These are phyloP conservation scores for Sequoiadendron giganteum DNA, from an alignment of 75 land plant species.

Conservation along the genomic window DNA sequence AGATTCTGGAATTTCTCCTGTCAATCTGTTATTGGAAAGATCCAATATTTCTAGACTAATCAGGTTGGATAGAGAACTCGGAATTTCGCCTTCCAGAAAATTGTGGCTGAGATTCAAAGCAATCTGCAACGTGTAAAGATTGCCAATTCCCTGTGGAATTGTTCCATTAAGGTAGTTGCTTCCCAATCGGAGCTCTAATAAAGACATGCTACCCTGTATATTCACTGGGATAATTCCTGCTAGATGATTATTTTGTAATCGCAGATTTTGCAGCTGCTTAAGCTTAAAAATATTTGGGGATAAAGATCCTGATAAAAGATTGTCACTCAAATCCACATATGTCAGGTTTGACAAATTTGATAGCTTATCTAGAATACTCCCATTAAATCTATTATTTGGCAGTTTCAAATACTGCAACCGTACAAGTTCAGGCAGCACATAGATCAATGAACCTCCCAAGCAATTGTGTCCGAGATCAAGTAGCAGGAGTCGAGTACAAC, in stretches of 20 bases:
- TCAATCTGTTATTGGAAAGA: neutral
- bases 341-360: neutral
- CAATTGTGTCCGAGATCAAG: conserved; percentile 24
- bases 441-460: conserved; percentile 15
- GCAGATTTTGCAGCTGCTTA: conserved; percentile 17
- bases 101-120: conserved; percentile 1
- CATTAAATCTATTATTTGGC: neutral
- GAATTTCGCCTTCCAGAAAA: neutral
- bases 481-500: conserved; percentile 11
- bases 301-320: conserved; percentile 28
- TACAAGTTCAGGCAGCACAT: neutral
- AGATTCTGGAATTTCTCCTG: neutral
- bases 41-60: neutral
- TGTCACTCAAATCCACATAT: conserved; percentile 29
- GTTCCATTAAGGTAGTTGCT: conserved; percentile 27
- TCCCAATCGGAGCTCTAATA: conserved; percentile 49
- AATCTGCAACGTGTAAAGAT: conserved; percentile 10
- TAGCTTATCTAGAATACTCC: neutral
- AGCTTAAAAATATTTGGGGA: conserved; percentile 21
- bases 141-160: neutral
- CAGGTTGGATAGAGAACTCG: neutral
- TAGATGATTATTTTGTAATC: conserved; percentile 28
- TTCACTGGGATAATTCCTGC: conserved; percentile 33
- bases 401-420: neutral
- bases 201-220: neutral